Evolutionary conservation across 2,329 filamentous ascomycete genomes (phyloP), one percentile per base, ranked within the genome.

Genomic region (Pseudocercospora fuligena): DNA sequence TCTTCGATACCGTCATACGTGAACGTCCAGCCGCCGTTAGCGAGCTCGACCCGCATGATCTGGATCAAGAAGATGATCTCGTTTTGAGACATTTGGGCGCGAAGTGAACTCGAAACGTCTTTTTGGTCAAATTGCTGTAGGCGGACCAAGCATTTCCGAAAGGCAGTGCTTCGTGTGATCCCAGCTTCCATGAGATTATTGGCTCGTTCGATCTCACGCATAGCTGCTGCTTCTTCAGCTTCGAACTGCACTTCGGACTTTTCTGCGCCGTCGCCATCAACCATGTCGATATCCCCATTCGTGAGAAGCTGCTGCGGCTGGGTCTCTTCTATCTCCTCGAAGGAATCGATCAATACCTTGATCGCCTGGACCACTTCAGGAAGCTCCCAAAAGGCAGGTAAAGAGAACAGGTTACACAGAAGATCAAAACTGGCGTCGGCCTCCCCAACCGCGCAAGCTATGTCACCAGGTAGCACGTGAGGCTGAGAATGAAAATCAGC

Each of bases 21-120:
- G 19, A 88, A 87, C 0, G 90, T 92, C 92, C 92, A 94, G 33
- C 89, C 89, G 65, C 91, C 91, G 70, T 89, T 87, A 60, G 89
- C 87, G 54, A 94, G 84, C 79, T 94, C 90, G 69, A 90, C 84
- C 64, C 91, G 88, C 31, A 94, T 83, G 5, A 93, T 83, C 70
- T 90, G 87, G 72, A 94, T 89, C 61, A 94, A 84, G 40, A 89
- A 88, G 11, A 92, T 82, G 25, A 91, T 87, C 71, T 94, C 90
- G 69, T 90, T 85, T 2, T 87, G 88, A 57, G 86, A 85, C 85
- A 11, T 84, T 82, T 64, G 65, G 11, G 51, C 40, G 47, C 90
- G 88, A 53, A 94, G 83, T 2, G 87, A 86, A 61, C 85, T 83
- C 56, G 90, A 86, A 49, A 91, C 89, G 1, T 84, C 79, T 0